Base-by-base conservation (phyloP, 2,329 filamentous ascomycete genomes). In the Cordyceps militaris region DNA sequence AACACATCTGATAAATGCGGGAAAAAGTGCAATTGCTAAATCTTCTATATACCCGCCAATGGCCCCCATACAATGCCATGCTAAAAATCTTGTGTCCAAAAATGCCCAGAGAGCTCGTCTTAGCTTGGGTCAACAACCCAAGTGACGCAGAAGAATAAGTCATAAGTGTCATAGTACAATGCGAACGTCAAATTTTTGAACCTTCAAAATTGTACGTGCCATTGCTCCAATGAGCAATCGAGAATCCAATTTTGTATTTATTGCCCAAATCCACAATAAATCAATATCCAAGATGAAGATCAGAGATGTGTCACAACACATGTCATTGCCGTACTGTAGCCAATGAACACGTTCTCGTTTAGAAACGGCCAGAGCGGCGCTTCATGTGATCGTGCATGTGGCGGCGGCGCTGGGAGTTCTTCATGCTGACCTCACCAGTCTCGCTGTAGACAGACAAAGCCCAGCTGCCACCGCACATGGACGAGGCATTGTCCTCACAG, bases 401-500 rank as follows among this genome's bases (percentile, higher is more conserved):
- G 58, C 73, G 71, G 58, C 71, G 70, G 9, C 61, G 59, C 62
- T 70, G 70, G 61, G 62, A 63, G 23, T 62, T 47, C 56, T 60
- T 65, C 34, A 67, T 28, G 51, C 58, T 63, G 32, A 67, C 67
- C 42, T 70, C 57, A 38, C 72, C 73, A 53, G 69, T 69, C 44
- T 67, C 66, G 57, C 70, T 73, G 64, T 75, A 81, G 57, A 79
- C 71, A 58, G 69, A 75, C 51, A 81, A 69, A 10, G 74, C 70
- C 69, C 73, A 72, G 56, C 66, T 61, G 16, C 80, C 81, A 48
- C 81, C 82, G 63, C 82, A 85, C 6, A 71, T 71, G 64, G 81
- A 69, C 11, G 64, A 66, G 1, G 61, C 60, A 61, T 81, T 75
- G 23, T 79, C 81, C 53, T 75, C 73, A 65, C 82, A 84, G 1